Percentiles rank a stretch among this genome's conserved stretches.
phyloP scores from a whole-genome alignment of 1,284 basidiomycete genomes.

The Phaffia rhodozyma region DNA sequence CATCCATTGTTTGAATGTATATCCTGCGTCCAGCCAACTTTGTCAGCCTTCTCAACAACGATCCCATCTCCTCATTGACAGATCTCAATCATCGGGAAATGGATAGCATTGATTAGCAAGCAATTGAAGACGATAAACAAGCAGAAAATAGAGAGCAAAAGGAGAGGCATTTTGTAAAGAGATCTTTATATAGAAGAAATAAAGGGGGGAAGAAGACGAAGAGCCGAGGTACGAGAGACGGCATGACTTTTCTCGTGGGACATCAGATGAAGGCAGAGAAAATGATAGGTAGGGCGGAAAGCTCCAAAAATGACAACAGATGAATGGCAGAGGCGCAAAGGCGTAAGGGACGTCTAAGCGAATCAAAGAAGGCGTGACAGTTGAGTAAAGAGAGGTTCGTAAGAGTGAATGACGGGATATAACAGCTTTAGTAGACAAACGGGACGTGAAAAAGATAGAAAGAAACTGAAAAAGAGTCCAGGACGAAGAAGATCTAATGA shows the following conservation, averaged over 20 bases:
- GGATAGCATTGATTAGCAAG: too few species aligned
- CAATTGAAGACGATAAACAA: neutral
- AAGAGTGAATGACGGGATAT: neutral
- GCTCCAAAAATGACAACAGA: neutral
- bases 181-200: neutral
- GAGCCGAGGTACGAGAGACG: neutral
- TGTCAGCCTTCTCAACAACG: too few species aligned
- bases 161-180: too few species aligned
- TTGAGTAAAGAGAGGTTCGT: neutral
- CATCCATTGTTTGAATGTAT: too few species aligned
- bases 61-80: too few species aligned
- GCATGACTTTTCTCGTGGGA: neutral
- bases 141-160: neutral
- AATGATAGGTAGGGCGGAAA: neutral
- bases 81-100: too few species aligned
- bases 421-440: neutral
- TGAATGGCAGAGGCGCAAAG: neutral
- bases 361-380: neutral
- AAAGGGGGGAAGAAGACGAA: neutral
- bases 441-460: neutral
- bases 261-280: neutral
- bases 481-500: neutral
- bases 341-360: neutral
- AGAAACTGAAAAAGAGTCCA: neutral
- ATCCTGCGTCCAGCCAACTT: too few species aligned